Conservation (phyloP, 257 asterid genomes). For the Coffea canephora region DNA sequence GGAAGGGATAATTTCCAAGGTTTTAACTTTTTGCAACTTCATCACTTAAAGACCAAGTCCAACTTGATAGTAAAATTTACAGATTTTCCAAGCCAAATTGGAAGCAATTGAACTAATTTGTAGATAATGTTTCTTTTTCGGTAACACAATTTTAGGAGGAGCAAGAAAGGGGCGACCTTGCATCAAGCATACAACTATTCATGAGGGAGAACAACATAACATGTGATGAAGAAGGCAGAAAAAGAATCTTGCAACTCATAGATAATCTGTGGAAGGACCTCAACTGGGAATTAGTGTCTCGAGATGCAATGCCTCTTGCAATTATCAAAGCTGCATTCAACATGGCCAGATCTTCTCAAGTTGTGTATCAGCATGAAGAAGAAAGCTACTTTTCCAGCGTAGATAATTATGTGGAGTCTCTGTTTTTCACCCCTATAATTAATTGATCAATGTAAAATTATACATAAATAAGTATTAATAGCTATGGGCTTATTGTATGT, state of each 20-base stretch:
- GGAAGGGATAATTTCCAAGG: too few species aligned
- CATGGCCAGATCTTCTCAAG: slow-evolving; percentile 77
- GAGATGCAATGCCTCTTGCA: slow-evolving; percentile 43
- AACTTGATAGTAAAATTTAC: too few species aligned
- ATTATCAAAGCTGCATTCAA: slow-evolving; percentile 54
- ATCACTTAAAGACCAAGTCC: too few species aligned
- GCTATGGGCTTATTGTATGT: too few species aligned
- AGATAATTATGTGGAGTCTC: slow-evolving; percentile 62
- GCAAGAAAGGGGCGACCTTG: slow-evolving; percentile 67
- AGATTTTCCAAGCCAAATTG: too few species aligned
- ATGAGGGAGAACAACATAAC: slow-evolving; percentile 47
- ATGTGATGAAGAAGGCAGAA: slow-evolving; percentile 48
- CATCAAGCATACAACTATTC: slow-evolving; percentile 51
- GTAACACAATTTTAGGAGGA: slow-evolving; percentile 42
- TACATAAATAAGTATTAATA: too few species aligned
- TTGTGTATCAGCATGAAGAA: slow-evolving; percentile 69
- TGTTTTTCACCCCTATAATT: slow-evolving; percentile 63
- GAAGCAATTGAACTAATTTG: too few species aligned
- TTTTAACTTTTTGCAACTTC: too few species aligned
- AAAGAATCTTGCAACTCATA: slow-evolving; percentile 38
- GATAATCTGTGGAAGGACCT: slow-evolving; percentile 51
- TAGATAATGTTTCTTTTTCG: neutral
- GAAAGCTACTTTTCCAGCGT: slow-evolving; percentile 61
- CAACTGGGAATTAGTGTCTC: slow-evolving; percentile 41
- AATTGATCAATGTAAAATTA: slow-evolving; percentile 1